These are phyloP conservation scores for Boletus insuetus DNA, from an alignment of 768 basidiomycete genomes.

Conservation along the genomic window DNA sequence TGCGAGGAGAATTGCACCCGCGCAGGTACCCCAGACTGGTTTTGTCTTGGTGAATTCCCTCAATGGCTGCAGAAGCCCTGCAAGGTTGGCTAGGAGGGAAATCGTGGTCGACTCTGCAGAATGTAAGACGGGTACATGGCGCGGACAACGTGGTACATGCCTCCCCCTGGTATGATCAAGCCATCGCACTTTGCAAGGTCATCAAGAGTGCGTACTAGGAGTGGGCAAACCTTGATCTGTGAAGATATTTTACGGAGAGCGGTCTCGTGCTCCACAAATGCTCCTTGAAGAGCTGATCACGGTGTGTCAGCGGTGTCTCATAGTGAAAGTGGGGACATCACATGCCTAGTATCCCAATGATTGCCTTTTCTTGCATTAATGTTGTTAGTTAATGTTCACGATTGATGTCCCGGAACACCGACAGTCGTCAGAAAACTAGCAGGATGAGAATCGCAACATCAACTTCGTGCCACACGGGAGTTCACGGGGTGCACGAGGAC, in stretches of 20 bases:
- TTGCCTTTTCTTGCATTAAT: slow-evolving; percentile 15
- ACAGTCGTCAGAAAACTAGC: background rate
- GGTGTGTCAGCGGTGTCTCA: background rate
- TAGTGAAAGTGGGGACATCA: background rate
- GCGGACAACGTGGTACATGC: slow-evolving; percentile 33
- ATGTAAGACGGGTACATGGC: background rate
- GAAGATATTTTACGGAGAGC: slow-evolving; percentile 59
- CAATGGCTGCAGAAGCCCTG: slow-evolving; percentile 80
- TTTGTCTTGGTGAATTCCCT: slow-evolving; percentile 66
- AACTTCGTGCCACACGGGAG: background rate
- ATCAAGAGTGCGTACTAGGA: slow-evolving; percentile 69
- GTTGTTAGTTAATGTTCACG: background rate
- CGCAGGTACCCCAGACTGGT: slow-evolving; percentile 94
- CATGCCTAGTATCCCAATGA: slow-evolving; percentile 55
- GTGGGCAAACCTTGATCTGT: slow-evolving; percentile 42
- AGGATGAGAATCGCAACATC: background rate
- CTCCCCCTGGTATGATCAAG: slow-evolving; percentile 92
- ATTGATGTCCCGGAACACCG: background rate
- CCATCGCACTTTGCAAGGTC: slow-evolving; percentile 79
- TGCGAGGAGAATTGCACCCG: slow-evolving; percentile 88
- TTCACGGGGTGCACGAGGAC: background rate
- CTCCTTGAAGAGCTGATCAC: slow-evolving; percentile 80
- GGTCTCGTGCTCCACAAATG: slow-evolving; percentile 83
- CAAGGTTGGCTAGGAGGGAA: slow-evolving; percentile 65
- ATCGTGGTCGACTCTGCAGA: slow-evolving; percentile 87